Conservation (phyloP, 805 yeast species). For the Candida koratica region DNA sequence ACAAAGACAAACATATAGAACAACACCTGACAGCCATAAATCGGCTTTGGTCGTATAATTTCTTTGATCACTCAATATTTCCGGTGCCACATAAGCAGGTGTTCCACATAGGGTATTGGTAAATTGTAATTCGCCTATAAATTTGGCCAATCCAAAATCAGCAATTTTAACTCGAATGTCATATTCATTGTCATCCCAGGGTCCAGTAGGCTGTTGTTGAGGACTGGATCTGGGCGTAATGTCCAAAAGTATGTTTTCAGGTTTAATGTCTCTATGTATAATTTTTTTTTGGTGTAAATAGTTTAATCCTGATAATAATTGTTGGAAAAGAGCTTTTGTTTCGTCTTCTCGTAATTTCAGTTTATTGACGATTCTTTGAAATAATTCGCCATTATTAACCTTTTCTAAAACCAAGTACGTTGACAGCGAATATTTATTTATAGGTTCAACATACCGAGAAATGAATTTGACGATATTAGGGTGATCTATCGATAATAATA, state of each 20-base stretch:
- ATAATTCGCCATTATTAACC: slow-evolving; percentile 70
- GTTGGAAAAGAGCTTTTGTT: slow-evolving; percentile 53
- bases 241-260: slow-evolving; percentile 44
- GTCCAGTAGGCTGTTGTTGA: slow-evolving; percentile 39
- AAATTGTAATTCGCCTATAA: slow-evolving; percentile 67
- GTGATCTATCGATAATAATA: slow-evolving; percentile 61
- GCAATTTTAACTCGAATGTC: slow-evolving; percentile 72
- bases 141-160: slow-evolving; percentile 73
- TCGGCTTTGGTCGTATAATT: slow-evolving; percentile 70
- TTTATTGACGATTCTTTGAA: slow-evolving; percentile 66
- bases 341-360: slow-evolving; percentile 59
- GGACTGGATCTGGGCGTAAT: slow-evolving; percentile 41
- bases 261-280: slow-evolving; percentile 45
- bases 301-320: slow-evolving; percentile 37
- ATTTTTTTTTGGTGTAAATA: slow-evolving; percentile 40
- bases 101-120: slow-evolving; percentile 82
- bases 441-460: slow-evolving; percentile 52
- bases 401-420: slow-evolving; percentile 69
- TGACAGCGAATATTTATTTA: slow-evolving; percentile 46
- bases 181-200: slow-evolving; percentile 58
- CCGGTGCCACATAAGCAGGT: slow-evolving; percentile 86
- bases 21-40: slow-evolving; percentile 79
- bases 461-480: slow-evolving; percentile 66
- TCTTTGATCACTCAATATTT: slow-evolving; percentile 54
- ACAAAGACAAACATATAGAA: slow-evolving; percentile 72